Base-by-base conservation (phyloP, 257 asterid genomes). In the Solanum stenotomum region DNA sequence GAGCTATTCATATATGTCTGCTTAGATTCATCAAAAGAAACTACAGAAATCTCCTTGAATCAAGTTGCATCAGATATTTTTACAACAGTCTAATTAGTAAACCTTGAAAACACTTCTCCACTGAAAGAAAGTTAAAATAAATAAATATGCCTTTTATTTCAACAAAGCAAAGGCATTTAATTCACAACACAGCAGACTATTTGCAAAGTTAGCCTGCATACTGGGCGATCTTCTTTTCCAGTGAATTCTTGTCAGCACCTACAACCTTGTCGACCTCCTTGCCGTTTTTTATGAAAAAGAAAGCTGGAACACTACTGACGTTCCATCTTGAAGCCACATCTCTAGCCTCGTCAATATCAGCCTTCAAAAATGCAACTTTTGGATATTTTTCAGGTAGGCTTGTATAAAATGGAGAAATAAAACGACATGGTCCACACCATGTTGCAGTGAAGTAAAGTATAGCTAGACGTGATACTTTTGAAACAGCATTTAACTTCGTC, bases 391-490 rank as follows among this genome's bases (percentile, higher is more conserved):
- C 86, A 0, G 98, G 95, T 63, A 93, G 87, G 89, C 89, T 91
- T 14, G 95, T 38, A 92, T 87, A 93, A 67, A 89, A 89, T 15
- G 98, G 99, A 79, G 94, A 81, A 27, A 95, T 86, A 68, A 87
- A 46, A 59, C 96, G 96, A 85, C 98, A 96, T 25, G 99, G 98
- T 35, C 98, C 98, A 56, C 99, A 94, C 98, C 98, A 95, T 6
- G 93, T 90, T 29, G 98, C 98, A 0, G 96, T 96, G 93, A 95
- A 96, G 88, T 95, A 96, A 67, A 96, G 88, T 18, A 96, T 40
- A 37, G 95, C 91, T 23, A 96, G 93, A 40, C 93, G 93, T 0
- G 95, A 92, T 56, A 91, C 61, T 86, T 78, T 90, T 10, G 91
- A 52, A 56, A 98, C 95, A 46, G 95, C 97, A 33, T 72, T 87